Conservation (phyloP, 2,329 filamentous ascomycete species). For the Thelonectria olida region DNA sequence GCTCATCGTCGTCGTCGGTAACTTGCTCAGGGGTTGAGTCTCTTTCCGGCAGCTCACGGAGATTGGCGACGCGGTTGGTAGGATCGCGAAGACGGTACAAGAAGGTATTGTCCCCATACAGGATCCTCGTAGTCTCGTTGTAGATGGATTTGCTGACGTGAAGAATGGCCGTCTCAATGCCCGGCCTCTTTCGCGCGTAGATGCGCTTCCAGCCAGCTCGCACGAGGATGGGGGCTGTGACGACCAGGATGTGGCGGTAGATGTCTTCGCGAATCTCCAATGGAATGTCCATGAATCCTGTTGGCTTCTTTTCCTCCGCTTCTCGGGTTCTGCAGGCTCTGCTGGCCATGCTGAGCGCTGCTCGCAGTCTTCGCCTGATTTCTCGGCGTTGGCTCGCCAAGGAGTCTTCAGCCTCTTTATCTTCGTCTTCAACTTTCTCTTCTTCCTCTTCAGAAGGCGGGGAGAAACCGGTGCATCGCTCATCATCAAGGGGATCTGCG, state of each 20-base stretch:
- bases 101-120: conserved; percentile 61
- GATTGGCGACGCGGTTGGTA: conserved; percentile 17
- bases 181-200: conserved; percentile 40
- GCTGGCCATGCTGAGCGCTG: no score
- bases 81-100: conserved; percentile 55
- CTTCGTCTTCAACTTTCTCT: not conserved
- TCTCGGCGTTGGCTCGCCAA: no score
- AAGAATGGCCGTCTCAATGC: conserved; percentile 50
- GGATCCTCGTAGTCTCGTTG: conserved; percentile 49
- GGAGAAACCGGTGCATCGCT: not conserved
- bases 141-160: conserved; percentile 45
- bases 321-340: no score
- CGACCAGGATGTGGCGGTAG: conserved; percentile 45
- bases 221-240: conserved; percentile 44
- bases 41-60: conserved; percentile 21
- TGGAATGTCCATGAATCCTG: conserved; percentile 35
- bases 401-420: no score
- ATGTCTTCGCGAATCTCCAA: conserved; percentile 44
- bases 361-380: no score
- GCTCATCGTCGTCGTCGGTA: conserved; percentile 25
- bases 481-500: not conserved
- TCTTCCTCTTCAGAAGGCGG: not conserved
- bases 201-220: conserved; percentile 46
- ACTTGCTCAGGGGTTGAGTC: not conserved
- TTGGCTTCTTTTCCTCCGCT: not conserved